A percentile compares a stretch with the other conserved stretches of the same genome.
phyloP scores from a whole-genome alignment of 1,139 yeast genomes.

The Nadsonia commutata region DNA sequence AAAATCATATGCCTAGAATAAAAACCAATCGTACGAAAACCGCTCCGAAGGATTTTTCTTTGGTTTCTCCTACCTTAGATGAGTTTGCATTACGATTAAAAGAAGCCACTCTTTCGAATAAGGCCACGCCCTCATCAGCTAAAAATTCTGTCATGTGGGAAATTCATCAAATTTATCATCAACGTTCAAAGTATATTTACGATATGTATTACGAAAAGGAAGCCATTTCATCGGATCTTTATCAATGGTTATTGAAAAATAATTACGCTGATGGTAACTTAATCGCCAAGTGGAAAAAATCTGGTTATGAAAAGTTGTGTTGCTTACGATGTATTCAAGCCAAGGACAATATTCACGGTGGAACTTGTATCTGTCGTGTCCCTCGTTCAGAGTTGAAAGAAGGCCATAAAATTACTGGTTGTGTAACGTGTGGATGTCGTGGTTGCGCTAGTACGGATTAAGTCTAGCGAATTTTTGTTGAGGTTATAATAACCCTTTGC shows the following conservation, averaged over 20 bases:
- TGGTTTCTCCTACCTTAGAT: constrained; percentile 53
- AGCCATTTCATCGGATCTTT: constrained; percentile 52
- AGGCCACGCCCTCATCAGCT: constrained; percentile 18
- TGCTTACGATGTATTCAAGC: constrained; percentile 67
- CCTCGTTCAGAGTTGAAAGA: constrained; percentile 39
- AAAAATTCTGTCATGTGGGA: constrained; percentile 58
- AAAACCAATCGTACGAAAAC: constrained; percentile 31
- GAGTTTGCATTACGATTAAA: constrained; percentile 49
- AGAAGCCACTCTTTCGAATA: constrained; percentile 24
- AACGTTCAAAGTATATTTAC: constrained; percentile 62
- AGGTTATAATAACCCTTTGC: no score
- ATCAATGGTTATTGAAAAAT: constrained; percentile 60
- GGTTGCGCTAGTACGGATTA: constrained; percentile 81
- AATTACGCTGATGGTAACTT: constrained; percentile 53
- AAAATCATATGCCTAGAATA: constrained; percentile 32
- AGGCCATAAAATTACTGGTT: constrained; percentile 30
- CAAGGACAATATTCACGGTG: constrained; percentile 47
- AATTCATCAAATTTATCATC: constrained; percentile 55
- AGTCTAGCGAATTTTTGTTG: no score
- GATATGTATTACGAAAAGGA: constrained; percentile 58
- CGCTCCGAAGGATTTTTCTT: constrained; percentile 66
- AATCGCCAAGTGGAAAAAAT: constrained; percentile 85
- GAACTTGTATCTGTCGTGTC: constrained; percentile 75
- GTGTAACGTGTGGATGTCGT: constrained; percentile 78
- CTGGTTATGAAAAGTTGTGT: constrained; percentile 78